These are phyloP conservation scores for Aspergillus diversus DNA, from an alignment of 495 filamentous ascomycete genomes.

Conservation along the genomic window DNA sequence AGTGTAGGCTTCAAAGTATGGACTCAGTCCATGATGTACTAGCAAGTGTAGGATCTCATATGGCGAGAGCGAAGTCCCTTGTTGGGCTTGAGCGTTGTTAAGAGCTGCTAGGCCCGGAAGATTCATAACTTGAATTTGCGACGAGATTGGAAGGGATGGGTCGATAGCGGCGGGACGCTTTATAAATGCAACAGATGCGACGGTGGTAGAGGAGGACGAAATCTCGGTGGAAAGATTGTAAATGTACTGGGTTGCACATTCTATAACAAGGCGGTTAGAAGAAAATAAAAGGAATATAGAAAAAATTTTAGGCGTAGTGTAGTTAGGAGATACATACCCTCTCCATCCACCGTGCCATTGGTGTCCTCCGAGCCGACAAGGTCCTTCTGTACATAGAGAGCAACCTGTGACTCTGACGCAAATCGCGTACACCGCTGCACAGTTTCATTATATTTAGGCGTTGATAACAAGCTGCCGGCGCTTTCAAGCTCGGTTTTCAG, in stretches of 20 bases:
- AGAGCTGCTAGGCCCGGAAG: conserved; percentile 76
- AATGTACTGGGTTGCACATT: conserved; percentile 54
- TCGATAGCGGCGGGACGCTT: conserved; percentile 90
- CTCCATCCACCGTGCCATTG: conserved; percentile 52
- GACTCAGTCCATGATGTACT: conserved; percentile 83
- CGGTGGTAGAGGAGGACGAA: conserved; percentile 74
- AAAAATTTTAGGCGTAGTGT: not conserved
- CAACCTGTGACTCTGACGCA: conserved; percentile 81
- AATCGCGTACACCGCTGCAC: conserved; percentile 86
- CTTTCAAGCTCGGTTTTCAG: conserved; percentile 76
- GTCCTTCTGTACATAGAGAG: conserved; percentile 90
- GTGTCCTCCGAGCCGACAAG: conserved; percentile 57
- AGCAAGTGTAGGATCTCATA: conserved; percentile 88
- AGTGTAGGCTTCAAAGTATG: conserved; percentile 94
- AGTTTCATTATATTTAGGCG: conserved; percentile 70
- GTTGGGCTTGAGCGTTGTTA: conserved; percentile 63
- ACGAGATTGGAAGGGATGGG: conserved; percentile 71
- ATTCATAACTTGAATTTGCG: conserved; percentile 90
- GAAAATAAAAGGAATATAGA: too few relatives aligned
- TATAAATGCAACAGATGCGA: conserved; percentile 82
- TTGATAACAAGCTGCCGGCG: conserved; percentile 80
- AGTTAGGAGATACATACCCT: conserved; percentile 32
- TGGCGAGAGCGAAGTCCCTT: conserved; percentile 74
- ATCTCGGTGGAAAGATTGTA: conserved; percentile 84
- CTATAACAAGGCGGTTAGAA: conserved; percentile 12